phyloP scores from a whole-genome alignment of 2,329 filamentous ascomycete genomes.

The Mollisia scopiformis region DNA sequence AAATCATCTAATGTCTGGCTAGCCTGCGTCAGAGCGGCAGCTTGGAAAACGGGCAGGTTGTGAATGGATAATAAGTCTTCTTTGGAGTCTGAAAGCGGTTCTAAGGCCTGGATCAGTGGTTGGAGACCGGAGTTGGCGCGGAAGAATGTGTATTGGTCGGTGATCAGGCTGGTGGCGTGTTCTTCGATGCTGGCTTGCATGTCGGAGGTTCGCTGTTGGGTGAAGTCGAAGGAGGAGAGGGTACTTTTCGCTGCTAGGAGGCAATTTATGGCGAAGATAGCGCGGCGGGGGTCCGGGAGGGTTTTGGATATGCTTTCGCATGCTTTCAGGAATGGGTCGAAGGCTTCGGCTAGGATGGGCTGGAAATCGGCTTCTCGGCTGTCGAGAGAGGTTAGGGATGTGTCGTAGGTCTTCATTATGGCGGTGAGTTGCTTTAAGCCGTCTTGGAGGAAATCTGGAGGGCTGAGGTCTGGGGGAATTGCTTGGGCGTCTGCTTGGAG shows the following conservation, averaged over 20 bases:
- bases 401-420: conserved; percentile 86
- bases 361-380: conserved; percentile 72
- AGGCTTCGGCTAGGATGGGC: conserved; percentile 73
- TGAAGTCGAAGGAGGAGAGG: conserved; percentile 66
- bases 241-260: conserved; percentile 58
- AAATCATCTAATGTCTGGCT: conserved; percentile 87
- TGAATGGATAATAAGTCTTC: conserved; percentile 61
- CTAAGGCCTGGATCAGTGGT: conserved; percentile 61
- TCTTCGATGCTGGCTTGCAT: conserved; percentile 60
- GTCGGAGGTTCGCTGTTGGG: conserved; percentile 54
- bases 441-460: conserved; percentile 80
- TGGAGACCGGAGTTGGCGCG: conserved; percentile 74
- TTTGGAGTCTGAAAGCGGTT: conserved; percentile 36
- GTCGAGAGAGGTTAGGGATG: conserved; percentile 66
- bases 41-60: conserved; percentile 62
- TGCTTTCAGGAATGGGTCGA: conserved; percentile 84
- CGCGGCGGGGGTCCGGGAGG: conserved; percentile 60
- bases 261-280: conserved; percentile 77
- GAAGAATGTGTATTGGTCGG: conserved; percentile 74
- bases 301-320: conserved; percentile 69
- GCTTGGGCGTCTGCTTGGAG: conserved; percentile 74
- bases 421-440: conserved; percentile 76
- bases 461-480: conserved; percentile 71
- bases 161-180: conserved; percentile 60
- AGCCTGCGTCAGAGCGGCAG: conserved; percentile 62